Percentiles rank a stretch among this genome's conserved stretches.
Conservation (phyloP, 2,329 filamentous ascomycete species). For the Dactylellina drechsleri region DNA sequence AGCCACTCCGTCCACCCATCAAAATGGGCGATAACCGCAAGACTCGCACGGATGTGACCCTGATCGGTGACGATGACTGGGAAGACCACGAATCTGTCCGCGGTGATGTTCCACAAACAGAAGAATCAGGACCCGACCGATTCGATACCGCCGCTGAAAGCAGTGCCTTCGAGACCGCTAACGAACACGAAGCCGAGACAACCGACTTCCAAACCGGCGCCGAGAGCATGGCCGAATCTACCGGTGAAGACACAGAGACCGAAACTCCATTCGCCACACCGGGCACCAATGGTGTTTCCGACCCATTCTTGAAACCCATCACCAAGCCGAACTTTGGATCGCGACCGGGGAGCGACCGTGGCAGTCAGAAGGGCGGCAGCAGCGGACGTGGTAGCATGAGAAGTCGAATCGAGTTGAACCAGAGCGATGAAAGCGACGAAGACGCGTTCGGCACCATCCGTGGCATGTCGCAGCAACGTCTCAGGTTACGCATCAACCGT, state of each 20-base stretch:
- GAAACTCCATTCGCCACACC: slow-evolving; percentile 64
- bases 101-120: slow-evolving; percentile 51
- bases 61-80: slow-evolving; percentile 78
- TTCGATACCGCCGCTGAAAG: slow-evolving; percentile 84
- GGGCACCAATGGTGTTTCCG: slow-evolving; percentile 63
- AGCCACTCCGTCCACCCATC: slow-evolving; percentile 73
- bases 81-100: slow-evolving; percentile 62
- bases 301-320: slow-evolving; percentile 62
- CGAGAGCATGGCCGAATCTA: slow-evolving; percentile 74
- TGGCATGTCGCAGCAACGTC: slow-evolving; percentile 70
- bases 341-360: slow-evolving; percentile 29
- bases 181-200: slow-evolving; percentile 75
- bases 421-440: slow-evolving; percentile 67
- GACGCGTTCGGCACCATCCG: slow-evolving; percentile 69
- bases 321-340: slow-evolving; percentile 54
- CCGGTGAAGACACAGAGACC: slow-evolving; percentile 83
- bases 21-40: slow-evolving; percentile 79
- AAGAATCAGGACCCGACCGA: slow-evolving; percentile 70
- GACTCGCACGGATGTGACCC: slow-evolving; percentile 79
- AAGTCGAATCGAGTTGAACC: slow-evolving; percentile 29
- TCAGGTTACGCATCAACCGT: slow-evolving; percentile 74
- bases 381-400: slow-evolving; percentile 54
- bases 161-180: slow-evolving; percentile 71
- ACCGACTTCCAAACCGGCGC: slow-evolving; percentile 95
- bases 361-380: slow-evolving; percentile 59